Conservation (phyloP, 2,329 filamentous ascomycete genomes). For the Thermomyces lanuginosus region DNA sequence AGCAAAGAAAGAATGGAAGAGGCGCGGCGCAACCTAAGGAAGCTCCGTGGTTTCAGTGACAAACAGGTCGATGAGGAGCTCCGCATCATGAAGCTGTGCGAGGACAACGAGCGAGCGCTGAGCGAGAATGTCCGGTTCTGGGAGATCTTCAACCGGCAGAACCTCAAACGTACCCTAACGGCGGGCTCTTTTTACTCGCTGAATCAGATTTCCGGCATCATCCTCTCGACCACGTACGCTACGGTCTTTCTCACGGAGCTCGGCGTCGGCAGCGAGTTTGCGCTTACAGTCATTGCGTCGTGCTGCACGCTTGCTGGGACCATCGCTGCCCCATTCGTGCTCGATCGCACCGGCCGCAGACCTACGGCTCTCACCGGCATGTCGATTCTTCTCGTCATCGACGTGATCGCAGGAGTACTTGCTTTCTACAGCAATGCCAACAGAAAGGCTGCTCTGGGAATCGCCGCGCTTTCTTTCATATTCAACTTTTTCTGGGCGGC, state of each 20-base stretch:
- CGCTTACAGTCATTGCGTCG: constrained; percentile 20
- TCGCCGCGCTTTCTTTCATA: constrained; percentile 19
- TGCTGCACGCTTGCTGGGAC: constrained; percentile 22
- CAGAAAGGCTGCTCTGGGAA: constrained; percentile 11
- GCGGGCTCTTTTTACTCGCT: constrained; percentile 21
- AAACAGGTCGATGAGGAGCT: constrained; percentile 18
- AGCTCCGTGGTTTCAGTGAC: constrained; percentile 17
- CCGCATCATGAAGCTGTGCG: constrained; percentile 14
- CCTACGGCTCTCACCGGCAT: constrained; percentile 22
- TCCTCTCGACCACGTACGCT: constrained; percentile 22
- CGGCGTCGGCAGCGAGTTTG: constrained; percentile 18
- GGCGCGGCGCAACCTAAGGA: constrained; percentile 16
- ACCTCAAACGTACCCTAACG: constrained; percentile 21
- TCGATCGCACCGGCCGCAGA: constrained; percentile 20
- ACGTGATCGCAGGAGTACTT: constrained; percentile 18
- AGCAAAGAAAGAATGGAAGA: constrained; percentile 14
- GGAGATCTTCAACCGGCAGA: constrained; percentile 20
- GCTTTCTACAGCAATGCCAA: constrained; percentile 15
- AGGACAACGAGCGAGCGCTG: constrained; percentile 13
- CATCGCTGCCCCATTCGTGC: constrained; percentile 18
- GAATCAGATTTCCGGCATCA: constrained; percentile 22
- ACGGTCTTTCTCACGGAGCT: constrained; percentile 22
- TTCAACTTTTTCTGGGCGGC: constrained; percentile 25
- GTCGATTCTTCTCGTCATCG: constrained; percentile 17
- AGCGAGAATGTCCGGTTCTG: constrained; percentile 15